phyloP scores from a whole-genome alignment of 805 yeast genomes.

The Candida sakaeoensis region DNA sequence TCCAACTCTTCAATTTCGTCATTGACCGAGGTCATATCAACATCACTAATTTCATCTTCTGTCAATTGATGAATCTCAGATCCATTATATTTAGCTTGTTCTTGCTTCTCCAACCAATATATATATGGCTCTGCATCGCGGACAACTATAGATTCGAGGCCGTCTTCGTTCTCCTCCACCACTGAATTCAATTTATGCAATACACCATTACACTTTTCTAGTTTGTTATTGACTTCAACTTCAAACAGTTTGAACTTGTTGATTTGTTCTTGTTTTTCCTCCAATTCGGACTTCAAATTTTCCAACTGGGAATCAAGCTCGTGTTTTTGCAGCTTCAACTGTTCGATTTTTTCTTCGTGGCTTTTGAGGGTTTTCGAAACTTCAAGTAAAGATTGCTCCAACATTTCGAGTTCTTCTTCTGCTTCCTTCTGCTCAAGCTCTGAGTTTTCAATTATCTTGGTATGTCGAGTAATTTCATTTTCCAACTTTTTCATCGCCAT shows the following conservation, averaged over 20 bases:
- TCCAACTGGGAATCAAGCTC: constrained; percentile 41
- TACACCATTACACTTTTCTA: constrained; percentile 51
- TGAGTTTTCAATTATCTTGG: constrained; percentile 44
- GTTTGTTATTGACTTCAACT: constrained; percentile 59
- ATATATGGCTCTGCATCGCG: constrained; percentile 54
- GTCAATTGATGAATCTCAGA: constrained; percentile 40
- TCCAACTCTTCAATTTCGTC: constrained; percentile 53
- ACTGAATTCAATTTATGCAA: constrained; percentile 37
- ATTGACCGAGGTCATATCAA: constrained; percentile 49
- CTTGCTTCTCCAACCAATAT: constrained; percentile 47
- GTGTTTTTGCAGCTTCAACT: constrained; percentile 35
- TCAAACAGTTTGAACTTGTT: constrained; percentile 61
- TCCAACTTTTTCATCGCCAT: constrained; percentile 56
- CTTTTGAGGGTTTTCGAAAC: constrained; percentile 29
- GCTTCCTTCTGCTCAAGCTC: constrained; percentile 41
- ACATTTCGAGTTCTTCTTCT: constrained; percentile 20
- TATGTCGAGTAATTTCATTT: constrained; percentile 57
- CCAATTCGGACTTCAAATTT: constrained; percentile 20
- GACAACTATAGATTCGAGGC: constrained; percentile 41
- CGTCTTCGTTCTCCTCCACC: constrained; percentile 33
- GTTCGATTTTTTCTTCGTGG: constrained; percentile 26
- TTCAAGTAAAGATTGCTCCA: constrained; percentile 17
- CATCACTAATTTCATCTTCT: constrained; percentile 46
- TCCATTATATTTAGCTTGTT: constrained; percentile 31
- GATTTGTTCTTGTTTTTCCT: constrained; percentile 42